Conservation (phyloP, 805 yeast species). For the Geotrichum ghanense region DNA sequence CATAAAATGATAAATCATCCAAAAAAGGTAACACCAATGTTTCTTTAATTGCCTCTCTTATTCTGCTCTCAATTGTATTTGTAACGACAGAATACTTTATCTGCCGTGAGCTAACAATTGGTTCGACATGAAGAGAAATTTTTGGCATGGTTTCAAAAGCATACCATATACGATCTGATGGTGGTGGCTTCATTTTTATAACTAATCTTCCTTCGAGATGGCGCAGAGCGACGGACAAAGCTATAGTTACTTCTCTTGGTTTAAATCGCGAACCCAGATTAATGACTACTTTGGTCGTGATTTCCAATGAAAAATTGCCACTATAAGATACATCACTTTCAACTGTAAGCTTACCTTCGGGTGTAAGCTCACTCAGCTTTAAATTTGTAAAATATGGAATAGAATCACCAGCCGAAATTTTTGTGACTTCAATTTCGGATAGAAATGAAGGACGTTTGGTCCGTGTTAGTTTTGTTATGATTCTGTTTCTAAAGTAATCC, state of each 20-base stretch:
- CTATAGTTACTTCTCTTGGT: conserved; percentile 59
- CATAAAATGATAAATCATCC: conserved; percentile 74
- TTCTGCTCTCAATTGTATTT: conserved; percentile 62
- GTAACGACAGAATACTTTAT: conserved; percentile 70
- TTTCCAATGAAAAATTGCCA: conserved; percentile 66
- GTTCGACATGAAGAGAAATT: conserved; percentile 69
- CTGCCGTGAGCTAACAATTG: conserved; percentile 79
- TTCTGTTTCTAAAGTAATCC: conserved; percentile 41
- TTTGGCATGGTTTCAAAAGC: conserved; percentile 71
- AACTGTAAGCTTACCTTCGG: conserved; percentile 66
- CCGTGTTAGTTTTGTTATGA: conserved; percentile 63
- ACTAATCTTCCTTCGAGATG: conserved; percentile 65
- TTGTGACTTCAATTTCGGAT: conserved; percentile 66
- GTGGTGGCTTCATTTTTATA: conserved; percentile 72
- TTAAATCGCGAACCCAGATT: conserved; percentile 68
- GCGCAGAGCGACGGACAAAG: conserved; percentile 56
- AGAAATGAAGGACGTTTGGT: conserved; percentile 80
- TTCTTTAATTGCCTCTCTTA: conserved; percentile 68
- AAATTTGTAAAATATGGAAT: conserved; percentile 78
- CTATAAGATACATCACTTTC: conserved; percentile 52
- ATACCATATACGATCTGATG: conserved; percentile 86
- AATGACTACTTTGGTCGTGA: conserved; percentile 70
- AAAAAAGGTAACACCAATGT: conserved; percentile 75
- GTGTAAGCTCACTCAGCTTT: conserved; percentile 50
- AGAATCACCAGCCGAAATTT: conserved; percentile 63